Base-by-base conservation (phyloP, 371 early-diverging fungal species). In the Actinomucor elegans region DNA sequence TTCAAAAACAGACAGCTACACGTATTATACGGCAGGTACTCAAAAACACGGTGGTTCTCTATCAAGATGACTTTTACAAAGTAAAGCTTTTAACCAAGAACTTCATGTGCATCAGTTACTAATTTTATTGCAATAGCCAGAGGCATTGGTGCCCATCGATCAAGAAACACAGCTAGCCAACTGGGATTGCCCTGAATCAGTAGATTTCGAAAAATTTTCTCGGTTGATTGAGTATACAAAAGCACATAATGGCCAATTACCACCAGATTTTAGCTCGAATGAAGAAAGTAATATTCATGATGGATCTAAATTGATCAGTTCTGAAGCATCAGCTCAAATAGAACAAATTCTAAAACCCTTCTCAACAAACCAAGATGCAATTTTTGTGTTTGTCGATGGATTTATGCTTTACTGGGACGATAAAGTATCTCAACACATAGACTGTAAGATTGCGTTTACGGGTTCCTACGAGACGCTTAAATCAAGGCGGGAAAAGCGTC, bases 101-200 rank as follows among this genome's bases (percentile, higher is more conserved):
- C n/a, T 12, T 10, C 2, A 38, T 48, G 21, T 7, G 5, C 2
- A 17, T 27, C 3, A 48, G 14, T 10, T 27, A 36, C 27, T 10
- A 20, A 17, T 15, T 26, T 18, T 12, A 6, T 24, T 10, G 36
- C 5, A 27, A 17, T 51, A 84, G 85, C 66, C 81, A 1, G 87
- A 88, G 32, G 55, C 42, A 31, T 70, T 87, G 10, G 81, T 94
- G 14, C 94, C 93, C 6, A 52, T 85, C 1, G 78, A 90, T 65
- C 60, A 69, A 4, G 64, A 66, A 27, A 80, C 87, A 4, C 84
- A 86, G 1, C 60, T 85, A 1, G 76, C 71, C 40, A 88, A 94
- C 59, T 94, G 94, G 95, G 95, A 94, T 65, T 90, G 89, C 34
- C 92, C 92, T 8, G 86, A 78, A 21, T 85, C 93, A 2, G 71